Base-by-base conservation (phyloP, 2,329 filamentous ascomycete species). In the Chaetomium olivaceum region DNA sequence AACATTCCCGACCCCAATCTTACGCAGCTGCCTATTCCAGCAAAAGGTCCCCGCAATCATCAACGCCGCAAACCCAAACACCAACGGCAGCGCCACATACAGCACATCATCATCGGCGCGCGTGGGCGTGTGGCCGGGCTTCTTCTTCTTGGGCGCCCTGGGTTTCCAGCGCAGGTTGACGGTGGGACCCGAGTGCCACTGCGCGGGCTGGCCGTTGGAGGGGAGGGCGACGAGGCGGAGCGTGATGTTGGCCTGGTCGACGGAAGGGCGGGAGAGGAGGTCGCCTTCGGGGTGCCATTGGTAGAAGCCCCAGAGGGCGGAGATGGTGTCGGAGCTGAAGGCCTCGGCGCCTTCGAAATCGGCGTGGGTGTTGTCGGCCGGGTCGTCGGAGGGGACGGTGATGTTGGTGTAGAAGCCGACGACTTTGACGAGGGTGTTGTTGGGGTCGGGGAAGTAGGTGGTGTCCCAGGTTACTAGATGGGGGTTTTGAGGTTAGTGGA, bases 31-130 rank as follows among this genome's bases (percentile, higher is more conserved):
- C 62, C 80, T 78, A 75, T 86, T 85, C 80, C 81, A 86, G 79
- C 89, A 62, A 77, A 83, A 80, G 76, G 87, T 73, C 76, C 88
- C 79, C 77, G 88, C 52, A 70, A 86, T 66, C 68, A 83, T 77
- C 58, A 86, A 66, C 51, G 77, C 57, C 62, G 85, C 75, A 71
- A 81, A 77, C 58, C 80, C 81, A n/a, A 85, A 74, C 23, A 83
- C 76, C 62, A 78, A 75, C 21, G 85, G 85, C 6, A 87, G 77
- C 16, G 80, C 85, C 69, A 88, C 84, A 72, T 80, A 79, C 54
- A 87, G 76, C 31, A 80, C 82, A 11, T 77, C 69, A 58, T 80
- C 76, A 31, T 73, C 72, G 19, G 80, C 54, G 29, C n/a, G 54
- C 19, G 54, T 57, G 9, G 54, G 54, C n/a, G 21, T 25, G 54